phyloP scores from a whole-genome alignment of 306 rosid species.

The Canavalia ensiformis region DNA sequence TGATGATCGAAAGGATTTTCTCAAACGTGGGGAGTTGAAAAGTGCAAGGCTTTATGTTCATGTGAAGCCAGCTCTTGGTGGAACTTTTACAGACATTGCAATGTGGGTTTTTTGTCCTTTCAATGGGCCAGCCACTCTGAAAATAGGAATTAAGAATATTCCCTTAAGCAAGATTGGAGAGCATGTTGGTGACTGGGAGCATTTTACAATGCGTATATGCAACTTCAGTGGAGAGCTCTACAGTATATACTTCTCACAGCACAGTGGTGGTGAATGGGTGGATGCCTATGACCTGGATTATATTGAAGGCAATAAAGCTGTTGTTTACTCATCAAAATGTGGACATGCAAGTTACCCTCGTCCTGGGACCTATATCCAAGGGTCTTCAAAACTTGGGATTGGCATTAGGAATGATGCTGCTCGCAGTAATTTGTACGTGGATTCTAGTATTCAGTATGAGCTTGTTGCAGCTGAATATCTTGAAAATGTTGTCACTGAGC shows the following conservation, averaged over 20 bases:
- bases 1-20: constrained; percentile 53
- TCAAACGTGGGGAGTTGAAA: constrained; percentile 68
- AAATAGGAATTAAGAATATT: constrained; percentile 64
- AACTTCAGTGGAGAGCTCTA: constrained; percentile 57
- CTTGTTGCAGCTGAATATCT: constrained; percentile 64
- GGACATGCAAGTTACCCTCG: constrained; percentile 60
- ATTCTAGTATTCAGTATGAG: constrained; percentile 57
- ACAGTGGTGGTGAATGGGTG: constrained; percentile 61
- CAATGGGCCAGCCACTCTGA: constrained; percentile 86
- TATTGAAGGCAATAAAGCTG: constrained; percentile 53
- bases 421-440: constrained; percentile 47
- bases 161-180: constrained; percentile 69
- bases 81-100: constrained; percentile 83
- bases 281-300: constrained; percentile 50
- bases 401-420: constrained; percentile 58
- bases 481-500: constrained; percentile 46
- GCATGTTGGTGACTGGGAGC: constrained; percentile 98
- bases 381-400: constrained; percentile 57
- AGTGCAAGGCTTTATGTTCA: constrained; percentile 82
- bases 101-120: constrained; percentile 97
- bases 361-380: constrained; percentile 58
- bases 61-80: constrained; percentile 92
- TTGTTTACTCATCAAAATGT: constrained; percentile 54
- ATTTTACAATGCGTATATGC: constrained; percentile 69
- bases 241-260: constrained; percentile 58